Base-by-base conservation (phyloP, 2,329 filamentous ascomycete species). In the Xylariaceae sp. region DNA sequence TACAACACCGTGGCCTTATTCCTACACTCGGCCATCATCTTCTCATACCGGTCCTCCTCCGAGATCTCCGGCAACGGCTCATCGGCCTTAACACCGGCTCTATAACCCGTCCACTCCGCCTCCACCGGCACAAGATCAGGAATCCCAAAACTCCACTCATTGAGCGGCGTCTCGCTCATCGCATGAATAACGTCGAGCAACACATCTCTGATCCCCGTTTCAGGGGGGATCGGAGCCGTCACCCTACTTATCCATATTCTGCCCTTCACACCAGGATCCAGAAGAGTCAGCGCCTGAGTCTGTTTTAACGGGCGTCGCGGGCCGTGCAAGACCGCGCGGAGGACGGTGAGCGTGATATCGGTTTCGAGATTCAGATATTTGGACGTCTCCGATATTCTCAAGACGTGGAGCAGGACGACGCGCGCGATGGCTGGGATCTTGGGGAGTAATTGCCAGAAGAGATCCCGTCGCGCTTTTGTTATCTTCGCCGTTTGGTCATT, bases 211-310 rank as follows among this genome's bases (percentile, higher is more conserved):
- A 84, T 64, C 39, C 74, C 78, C 60, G 63, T 76, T 65, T 73
- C 80, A 49, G 80, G 73, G 0, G 85, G 86, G 2, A 71, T 70
- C 0, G 82, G 79, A 14, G 89, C 71, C 0, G 77, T 80, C 39
- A 87, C 84, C 47, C 82, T 86, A 60, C 84, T 85, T 19, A 95
- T 76, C 91, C 91, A 96, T 56, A 94, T 82, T 40, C 80, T 81
- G 3, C 90, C 90, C 64, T 89, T 90, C 62, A 95, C 57, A n/a
- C 65, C 64, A 1, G 63, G 60, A 27, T 68, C 66, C 19, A 49
- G 48, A 4, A 62, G 49, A 10, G 65, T 63, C 54, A 65, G 57
- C 33, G 61, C 61, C 68, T 96, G 92, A 6, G 79, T 70, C 52
- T 82, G 77, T 1, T 77, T 73, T 19, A 95, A 69, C 22, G 81